Evolutionary conservation across 2,329 filamentous ascomycete genomes (phyloP).

Genomic region (Tolypocladium cylindrosporum): DNA sequence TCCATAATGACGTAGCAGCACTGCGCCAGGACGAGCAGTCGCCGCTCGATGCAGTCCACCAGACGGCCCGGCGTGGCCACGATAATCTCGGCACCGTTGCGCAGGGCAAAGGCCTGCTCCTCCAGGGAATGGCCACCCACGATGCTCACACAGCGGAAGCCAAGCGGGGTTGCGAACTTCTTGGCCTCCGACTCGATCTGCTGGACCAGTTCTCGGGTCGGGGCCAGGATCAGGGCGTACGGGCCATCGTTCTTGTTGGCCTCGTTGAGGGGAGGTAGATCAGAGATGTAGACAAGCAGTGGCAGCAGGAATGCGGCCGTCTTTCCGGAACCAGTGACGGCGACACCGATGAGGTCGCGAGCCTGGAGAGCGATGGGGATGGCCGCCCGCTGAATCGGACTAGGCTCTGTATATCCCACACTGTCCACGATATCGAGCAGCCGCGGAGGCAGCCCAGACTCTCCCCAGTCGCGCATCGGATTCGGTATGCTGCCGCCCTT

Average conservation of each 20-base stretch:
- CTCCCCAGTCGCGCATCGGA: conserved; percentile 89
- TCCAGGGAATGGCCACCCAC: conserved; percentile 96
- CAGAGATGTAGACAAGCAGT: conserved; percentile 86
- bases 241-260: conserved; percentile 87
- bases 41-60: conserved; percentile 91
- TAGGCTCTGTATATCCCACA: conserved; percentile 87
- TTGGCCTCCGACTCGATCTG: conserved; percentile 92
- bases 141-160: conserved; percentile 91
- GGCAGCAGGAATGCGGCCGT: conserved; percentile 92
- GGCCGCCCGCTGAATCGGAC: conserved; percentile 83
- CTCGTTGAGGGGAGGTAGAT: conserved; percentile 76
- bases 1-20: conserved; percentile 99
- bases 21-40: conserved; percentile 84
- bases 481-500: conserved; percentile 90
- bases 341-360: conserved; percentile 94
- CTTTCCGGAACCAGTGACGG: conserved; percentile 96
- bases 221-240: conserved; percentile 93
- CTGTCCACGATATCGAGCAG: conserved; percentile 72
- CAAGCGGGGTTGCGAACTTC: conserved; percentile 84
- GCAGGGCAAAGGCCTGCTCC: conserved; percentile 81
- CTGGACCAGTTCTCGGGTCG: conserved; percentile 92
- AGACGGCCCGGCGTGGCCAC: conserved; percentile 97
- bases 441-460: conserved; percentile 68
- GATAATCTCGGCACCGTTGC: conserved; percentile 92
- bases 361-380: conserved; percentile 92